These are phyloP conservation scores for Colletotrichum musae DNA, from an alignment of 2,329 filamentous ascomycete species.

Conservation along the genomic window DNA sequence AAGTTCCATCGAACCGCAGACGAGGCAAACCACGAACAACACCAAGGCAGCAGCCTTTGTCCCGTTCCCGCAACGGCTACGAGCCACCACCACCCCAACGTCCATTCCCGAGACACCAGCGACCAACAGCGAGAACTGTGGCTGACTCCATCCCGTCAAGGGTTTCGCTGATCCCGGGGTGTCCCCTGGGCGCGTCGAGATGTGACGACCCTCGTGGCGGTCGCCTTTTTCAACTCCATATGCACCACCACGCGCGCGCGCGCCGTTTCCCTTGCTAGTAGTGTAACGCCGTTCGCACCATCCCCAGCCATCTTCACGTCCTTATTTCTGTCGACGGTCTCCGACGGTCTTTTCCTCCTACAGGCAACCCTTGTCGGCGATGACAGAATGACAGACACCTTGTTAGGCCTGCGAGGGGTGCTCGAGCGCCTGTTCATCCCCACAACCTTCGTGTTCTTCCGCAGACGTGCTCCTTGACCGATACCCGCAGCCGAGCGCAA, in stretches of 20 bases:
- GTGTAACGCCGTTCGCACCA: constrained; percentile 7
- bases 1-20: background rate
- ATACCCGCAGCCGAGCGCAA: constrained; percentile 1
- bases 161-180: constrained; percentile 27
- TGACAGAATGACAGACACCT: constrained; percentile 32
- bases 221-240: constrained; percentile 11
- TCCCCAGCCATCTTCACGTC: constrained; percentile 23
- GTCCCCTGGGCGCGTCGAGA: background rate
- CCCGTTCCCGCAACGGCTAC: constrained; percentile 24
- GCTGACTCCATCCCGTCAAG: constrained; percentile 30
- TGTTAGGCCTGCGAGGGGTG: background rate
- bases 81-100: constrained; percentile 3
- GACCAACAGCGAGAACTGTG: constrained; percentile 18
- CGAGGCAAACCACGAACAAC: constrained; percentile 1
- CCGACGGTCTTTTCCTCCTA: background rate
- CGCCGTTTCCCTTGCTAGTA: constrained; percentile 14
- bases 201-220: background rate
- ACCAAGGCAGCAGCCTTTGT: background rate
- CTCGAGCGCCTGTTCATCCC: constrained; percentile 22
- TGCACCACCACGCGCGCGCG: background rate
- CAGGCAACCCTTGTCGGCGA: constrained; percentile 11
- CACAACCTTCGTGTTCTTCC: background rate
- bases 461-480: constrained; percentile 2
- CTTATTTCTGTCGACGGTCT: background rate
- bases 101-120: constrained; percentile 26